Percentiles rank a stretch among this genome's conserved stretches.
Evolutionary conservation across 2,329 filamentous ascomycete species (phyloP).

Genomic region (Plenodomus tracheiphilus): DNA sequence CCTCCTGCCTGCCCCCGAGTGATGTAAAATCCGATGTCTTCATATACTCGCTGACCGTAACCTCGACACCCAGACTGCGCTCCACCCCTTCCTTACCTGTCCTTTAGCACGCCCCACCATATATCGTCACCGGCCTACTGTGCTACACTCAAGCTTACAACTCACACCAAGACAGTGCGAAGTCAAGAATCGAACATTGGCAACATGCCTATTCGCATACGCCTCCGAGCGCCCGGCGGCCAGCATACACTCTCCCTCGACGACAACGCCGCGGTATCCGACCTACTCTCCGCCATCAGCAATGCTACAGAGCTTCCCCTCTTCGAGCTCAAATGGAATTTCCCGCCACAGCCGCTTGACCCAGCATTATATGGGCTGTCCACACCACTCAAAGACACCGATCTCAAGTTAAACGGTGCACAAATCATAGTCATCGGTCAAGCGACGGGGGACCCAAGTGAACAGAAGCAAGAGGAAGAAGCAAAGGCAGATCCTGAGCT

Average conservation of each 20-base stretch:
- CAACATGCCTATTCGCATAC: constrained; percentile 66
- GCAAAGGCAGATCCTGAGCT: constrained; percentile 9
- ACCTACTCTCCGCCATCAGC: constrained; percentile 64
- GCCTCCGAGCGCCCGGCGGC: constrained; percentile 75
- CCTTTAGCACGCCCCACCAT: not conserved
- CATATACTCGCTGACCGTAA: constrained; percentile 6
- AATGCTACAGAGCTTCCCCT: constrained; percentile 65
- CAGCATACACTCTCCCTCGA: constrained; percentile 70
- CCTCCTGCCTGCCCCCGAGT: constrained; percentile 2
- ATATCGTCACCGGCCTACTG: not conserved
- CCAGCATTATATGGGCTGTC: constrained; percentile 57
- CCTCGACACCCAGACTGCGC: constrained; percentile 1
- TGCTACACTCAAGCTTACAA: not conserved
- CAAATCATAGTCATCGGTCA: constrained; percentile 65
- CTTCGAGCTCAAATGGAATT: constrained; percentile 83
- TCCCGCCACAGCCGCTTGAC: constrained; percentile 73
- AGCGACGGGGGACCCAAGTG: constrained; percentile 43
- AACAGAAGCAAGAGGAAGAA: constrained; percentile 18
- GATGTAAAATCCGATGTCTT: constrained; percentile 1
- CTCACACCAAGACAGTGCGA: not conserved
- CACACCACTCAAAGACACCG: constrained; percentile 58
- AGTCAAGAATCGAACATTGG: not conserved
- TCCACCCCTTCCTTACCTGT: not conserved
- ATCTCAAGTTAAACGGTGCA: constrained; percentile 67
- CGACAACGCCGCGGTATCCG: constrained; percentile 66